These are phyloP conservation scores for Colletotrichum tofieldiae DNA, from an alignment of 2,329 filamentous ascomycete genomes.

Conservation along the genomic window DNA sequence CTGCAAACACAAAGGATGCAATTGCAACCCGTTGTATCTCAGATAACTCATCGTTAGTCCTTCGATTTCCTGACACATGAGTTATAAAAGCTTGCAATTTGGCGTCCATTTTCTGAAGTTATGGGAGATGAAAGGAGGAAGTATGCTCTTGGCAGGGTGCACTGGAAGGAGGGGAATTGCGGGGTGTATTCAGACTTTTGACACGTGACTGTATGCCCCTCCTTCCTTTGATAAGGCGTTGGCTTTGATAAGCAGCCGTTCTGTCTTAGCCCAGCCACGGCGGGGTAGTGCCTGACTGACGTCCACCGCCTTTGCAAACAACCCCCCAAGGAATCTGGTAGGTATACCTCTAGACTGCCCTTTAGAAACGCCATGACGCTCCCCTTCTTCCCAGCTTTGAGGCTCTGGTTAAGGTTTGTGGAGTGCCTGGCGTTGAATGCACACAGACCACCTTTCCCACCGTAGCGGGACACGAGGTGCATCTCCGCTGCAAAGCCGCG, in stretches of 20 bases:
- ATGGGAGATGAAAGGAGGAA: too few species aligned
- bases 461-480: slow-evolving; percentile 7
- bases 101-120: too few species aligned
- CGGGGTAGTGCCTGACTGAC: slow-evolving; percentile 23
- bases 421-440: slow-evolving; percentile 25
- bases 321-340: not conserved
- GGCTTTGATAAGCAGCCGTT: slow-evolving; percentile 12
- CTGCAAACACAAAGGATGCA: too few species aligned
- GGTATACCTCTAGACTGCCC: slow-evolving; percentile 9
- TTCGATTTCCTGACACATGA: too few species aligned
- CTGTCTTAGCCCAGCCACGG: not conserved
- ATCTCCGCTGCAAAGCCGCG: not conserved
- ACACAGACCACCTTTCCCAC: slow-evolving; percentile 24
- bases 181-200: too few species aligned
- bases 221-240: not conserved
- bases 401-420: slow-evolving; percentile 40
- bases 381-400: slow-evolving; percentile 25
- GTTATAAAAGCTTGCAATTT: too few species aligned
- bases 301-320: slow-evolving; percentile 1
- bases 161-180: too few species aligned
- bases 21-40: too few species aligned
- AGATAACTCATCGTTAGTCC: too few species aligned
- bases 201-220: too few species aligned
- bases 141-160: too few species aligned
- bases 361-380: slow-evolving; percentile 5